Evolutionary conservation across 352 stramenopile genomes (phyloP).

Genomic region (Phytopythium chamaehyphon): DNA sequence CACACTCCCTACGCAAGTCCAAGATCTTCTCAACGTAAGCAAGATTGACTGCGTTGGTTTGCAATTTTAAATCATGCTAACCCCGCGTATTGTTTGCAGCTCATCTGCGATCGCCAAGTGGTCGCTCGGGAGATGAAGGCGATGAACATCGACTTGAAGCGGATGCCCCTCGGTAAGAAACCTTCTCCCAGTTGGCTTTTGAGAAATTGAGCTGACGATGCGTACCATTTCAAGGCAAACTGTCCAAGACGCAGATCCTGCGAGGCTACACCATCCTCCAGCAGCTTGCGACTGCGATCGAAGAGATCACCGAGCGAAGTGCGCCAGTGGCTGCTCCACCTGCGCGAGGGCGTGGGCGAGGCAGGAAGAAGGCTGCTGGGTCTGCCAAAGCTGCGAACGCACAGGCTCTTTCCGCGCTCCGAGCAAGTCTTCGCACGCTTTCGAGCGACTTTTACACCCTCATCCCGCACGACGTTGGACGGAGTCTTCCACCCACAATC

Average conservation of each 20-base stretch:
- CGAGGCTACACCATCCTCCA: conserved; percentile 57
- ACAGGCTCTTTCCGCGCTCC: conserved; percentile 14
- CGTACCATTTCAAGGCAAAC: conserved; percentile 15
- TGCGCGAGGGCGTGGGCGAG: conserved; percentile 20
- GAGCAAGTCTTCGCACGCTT: conserved; percentile 39
- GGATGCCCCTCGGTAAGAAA: conserved; percentile 35
- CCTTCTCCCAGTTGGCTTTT: background rate
- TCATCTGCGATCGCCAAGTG: conserved; percentile 50
- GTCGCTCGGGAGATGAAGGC: conserved; percentile 39
- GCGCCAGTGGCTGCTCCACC: conserved; percentile 16
- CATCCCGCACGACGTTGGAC: conserved; percentile 70
- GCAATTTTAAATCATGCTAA: background rate
- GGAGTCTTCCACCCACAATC: conserved; percentile 45
- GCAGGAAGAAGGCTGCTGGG: conserved; percentile 15
- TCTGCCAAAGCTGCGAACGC: conserved; percentile 7
- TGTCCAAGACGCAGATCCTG: conserved; percentile 64
- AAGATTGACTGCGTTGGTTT: background rate
- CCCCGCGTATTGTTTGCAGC: conserved; percentile 12
- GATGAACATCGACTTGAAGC: conserved; percentile 51
- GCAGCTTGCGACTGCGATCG: conserved; percentile 35
- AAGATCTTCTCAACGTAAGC: conserved; percentile 37
- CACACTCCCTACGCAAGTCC: conserved; percentile 29
- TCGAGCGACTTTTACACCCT: conserved; percentile 71
- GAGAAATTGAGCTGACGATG: background rate
- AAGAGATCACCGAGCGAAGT: conserved; percentile 33